Base-by-base conservation (phyloP, 345 rosid genomes). In the Eucalyptus curtisii region DNA sequence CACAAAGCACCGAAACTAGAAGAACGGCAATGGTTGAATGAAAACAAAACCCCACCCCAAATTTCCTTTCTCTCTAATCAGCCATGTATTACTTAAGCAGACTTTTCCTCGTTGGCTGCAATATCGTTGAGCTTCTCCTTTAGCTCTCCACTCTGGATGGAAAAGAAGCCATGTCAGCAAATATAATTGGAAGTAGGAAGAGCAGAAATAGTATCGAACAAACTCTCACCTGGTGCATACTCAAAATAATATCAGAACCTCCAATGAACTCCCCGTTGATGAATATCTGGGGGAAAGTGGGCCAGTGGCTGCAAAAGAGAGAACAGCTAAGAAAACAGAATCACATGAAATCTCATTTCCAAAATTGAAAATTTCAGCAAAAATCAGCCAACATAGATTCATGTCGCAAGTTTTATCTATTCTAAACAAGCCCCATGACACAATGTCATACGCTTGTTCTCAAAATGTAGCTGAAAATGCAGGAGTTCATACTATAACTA, bases 281-380 rank as follows among this genome's bases (percentile, higher is more conserved):
- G 91, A 98, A 97, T 89, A 98, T 91, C 91, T 97, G 98, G 6
- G 99, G 99, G 91, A 97, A 98, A 57, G 99, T 98, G 13, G 99
- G 98, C 99, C 99, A 98, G 85, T 92, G 90, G 94, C 99, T 97
- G 94, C 93, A 92, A 44, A 87, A 22, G 86, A 89, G 68, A 15
- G 42, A 17, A 68, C 7, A 5, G 42, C 12, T 68, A 31, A 66
- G 42, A 31, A 66, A 66, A 66, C 79, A 16, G 24, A 4, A 66
- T 16, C 19, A 4, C 31, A 66, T 16, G 40, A 66, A 8, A 16
- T 68, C 22, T 68, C 79, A 68, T 68, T 2, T 68, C 79, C 22
- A 16, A 9, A 31, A 31, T 16, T 31, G 42, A 33, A 31, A 31
- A 16, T 8, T 68, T 8, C 79, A 68, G 42, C 13, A 16, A 2